Evolutionary conservation across 2,329 filamentous ascomycete species (phyloP), one percentile per base, ranked within the genome.

Genomic region (Orbilia brochopaga): DNA sequence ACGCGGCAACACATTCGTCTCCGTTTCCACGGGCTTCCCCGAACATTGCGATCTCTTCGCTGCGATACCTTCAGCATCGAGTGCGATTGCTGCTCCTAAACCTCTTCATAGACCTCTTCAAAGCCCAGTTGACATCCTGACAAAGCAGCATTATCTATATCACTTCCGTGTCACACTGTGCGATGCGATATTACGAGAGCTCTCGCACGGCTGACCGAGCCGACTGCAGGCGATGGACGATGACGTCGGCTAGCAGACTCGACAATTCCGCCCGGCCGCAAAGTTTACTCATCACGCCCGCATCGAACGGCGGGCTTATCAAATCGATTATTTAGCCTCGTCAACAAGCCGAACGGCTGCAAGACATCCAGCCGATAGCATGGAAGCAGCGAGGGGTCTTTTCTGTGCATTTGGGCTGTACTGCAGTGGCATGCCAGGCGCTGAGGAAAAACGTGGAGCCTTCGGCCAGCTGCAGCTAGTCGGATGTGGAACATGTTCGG

Each of bases 281-380:
- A 24, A 17, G 66, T 70, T 70, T 70, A 70, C 66, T 70, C 66
- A 70, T 70, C 66, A 70, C 30, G 59, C 50, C 32, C 23, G 10
- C 11, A 19, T 51, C 27, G 21, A 11, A 53, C 10, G 30, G 32
- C 2, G 42, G 44, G 65, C 61, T 70, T 60, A 70, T 42, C 54
- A 70, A 15, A 70, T 64, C 52, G 66, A 70, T 64, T 70, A 32
- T 32, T 32, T 3, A 70, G 58, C 63, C 53, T 70, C 66, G 66
- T 70, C 59, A 70, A 70, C 59, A 59, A 59, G 66, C 66, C 66
- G 66, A 70, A n/a, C 54, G 30, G 42, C 40, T 48, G 50, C 15
- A 21, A 44, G 59, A 57, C 54, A 70, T 70, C 61, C 66, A 58
- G 66, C 66, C 66, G 66, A 70, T 64, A 70, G 57, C 64, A 48